Evolutionary conservation across 2,329 filamentous ascomycete genomes (phyloP), one percentile per base, ranked within the genome.

Genomic region (Pyrenophora tritici-repentis): DNA sequence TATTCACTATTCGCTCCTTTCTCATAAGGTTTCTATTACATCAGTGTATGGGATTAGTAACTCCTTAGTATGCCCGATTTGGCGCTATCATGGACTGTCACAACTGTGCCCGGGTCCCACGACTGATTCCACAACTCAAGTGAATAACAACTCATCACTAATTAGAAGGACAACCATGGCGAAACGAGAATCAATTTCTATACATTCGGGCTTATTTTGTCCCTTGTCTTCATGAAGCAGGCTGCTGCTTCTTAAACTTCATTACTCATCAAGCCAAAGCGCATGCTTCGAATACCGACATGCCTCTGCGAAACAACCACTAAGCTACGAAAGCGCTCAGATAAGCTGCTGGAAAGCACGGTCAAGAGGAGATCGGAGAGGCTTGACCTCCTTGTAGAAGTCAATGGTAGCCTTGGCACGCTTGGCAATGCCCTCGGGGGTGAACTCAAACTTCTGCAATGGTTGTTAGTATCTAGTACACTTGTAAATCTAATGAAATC

Each of bases 331-430:
- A 59, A 47, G 41, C 41, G 40, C 53, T 82, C 94, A 97, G 78
- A 96, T 90, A 70, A 97, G 83, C 82, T 99, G 92, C 82, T 94
- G 85, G 86, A 99, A 99, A 70, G 94, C 94, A 75, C 91, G 90
- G 86, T 97, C 96, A 79, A 99, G 77, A 62, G 94, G 93, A 47
- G 92, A 97, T 77, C 94, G 91, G 72, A 97, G 74, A 41, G 79
- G 83, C 80, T 93, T 92, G 75, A 89, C 85, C 63, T 88, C 89
- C 89, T 97, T 97, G 88, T 91, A 99, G 86, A 97, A 99, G 75
- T 97, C 86, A 71, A 97, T 81, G 60, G 94, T 99, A 66, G 89
- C 88, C 59, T 91, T 77, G 55, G 93, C 94, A 70, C 94, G 91
- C 89, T 97, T 97, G 80, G 90, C 83, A 75, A 99, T 89, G 63